Base-by-base conservation (phyloP, 257 asterid species). In the Lithospermum erythrorhizon region DNA sequence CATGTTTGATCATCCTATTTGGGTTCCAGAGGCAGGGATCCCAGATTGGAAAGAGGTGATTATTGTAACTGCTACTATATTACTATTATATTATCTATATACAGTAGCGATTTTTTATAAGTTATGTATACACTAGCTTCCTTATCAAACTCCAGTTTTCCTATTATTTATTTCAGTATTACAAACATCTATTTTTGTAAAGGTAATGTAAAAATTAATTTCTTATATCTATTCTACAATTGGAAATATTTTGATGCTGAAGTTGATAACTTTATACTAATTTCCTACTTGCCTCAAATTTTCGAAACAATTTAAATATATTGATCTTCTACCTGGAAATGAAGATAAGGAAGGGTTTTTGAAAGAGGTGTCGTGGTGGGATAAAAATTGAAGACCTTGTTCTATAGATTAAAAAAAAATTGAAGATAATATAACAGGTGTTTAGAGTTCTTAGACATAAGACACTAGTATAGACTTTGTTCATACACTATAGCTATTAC, bases 21-120 rank as follows among this genome's bases (percentile, higher is more conserved):
- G 99, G 99, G 97, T 93, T 75, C 99, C 99, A 53, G 96, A 89
- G 79, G 96, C 97, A 76, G 99, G 99, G 78, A 84, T 88, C 81
- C 99, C 99, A 70, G 95, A 93, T 79, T 93, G 99, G 99, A 82
- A 86, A 89, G 99, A 93, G 99, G 99, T 93, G 99, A 93, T 73
- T 59, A 55, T 68, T 6, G 21, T 76, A 74, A 76, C 78, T 75
- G 78, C 75, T 75, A 72, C 68, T 77, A 68, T 72, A 75, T 69
- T 69, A 63, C 73, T 24, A 24, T 61, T 69, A 59, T 35, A 59
- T 35, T 35, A 35, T 41, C 49, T 41, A 41, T 41, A 35, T 0
- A 9, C 9, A 63, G 18, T 16, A 69, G 48, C 65, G 72, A 56
- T 73, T 18, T 21, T 13, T 53, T 22, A 0, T 41, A 2, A 35